Evolutionary conservation across 75 land plant genomes (phyloP), one percentile per base, ranked within the genome.

Genomic region (Chamaecyparis obtusa): DNA sequence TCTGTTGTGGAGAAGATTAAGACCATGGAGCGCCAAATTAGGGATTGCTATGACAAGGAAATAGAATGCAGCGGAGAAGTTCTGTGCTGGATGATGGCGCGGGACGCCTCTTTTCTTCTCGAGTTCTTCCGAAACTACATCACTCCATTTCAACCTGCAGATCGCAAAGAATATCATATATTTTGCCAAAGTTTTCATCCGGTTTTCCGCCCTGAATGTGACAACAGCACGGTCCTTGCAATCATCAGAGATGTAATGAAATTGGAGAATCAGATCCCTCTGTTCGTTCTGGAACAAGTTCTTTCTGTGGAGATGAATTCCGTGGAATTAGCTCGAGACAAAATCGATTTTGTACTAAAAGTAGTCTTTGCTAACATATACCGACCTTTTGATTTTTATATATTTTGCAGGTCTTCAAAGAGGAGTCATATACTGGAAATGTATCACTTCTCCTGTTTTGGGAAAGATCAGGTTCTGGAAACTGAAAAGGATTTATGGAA

Each of bases 211-310:
- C 35, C 75, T 30, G 75, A 71, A 71, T 30, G 35, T 30, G 35
- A 30, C 9, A 71, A 71, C 75, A 71, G 32, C 75, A 71, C 2
- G 33, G 35, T 71, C n/a, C 30, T 30, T 10, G 30, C 35, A 9
- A 69, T 69, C 72, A 27, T 69, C 72, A 69, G n/a, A 69, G 72
- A 69, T 69, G 72, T 69, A 24, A 69, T 69, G 72, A 69, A 69
- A 71, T 27, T 71, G 75, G 75, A 71, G 75, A 71, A 71, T 30
- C 75, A 71, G n/a, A 71, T 71, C 32, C 75, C 75, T 1, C 75
- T 71, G 33, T 71, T 71, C 30, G 75, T 71, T 71, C 33, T 71
- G 0, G 75, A 71, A 71, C 13, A 71, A n/a, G 13, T 71, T n/a
- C 75, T 71, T 7, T 30, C 35, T 27, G 33, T 71, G 13, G 35